A percentile compares a stretch with the other conserved stretches of the same genome.
phyloP scores from a whole-genome alignment of 345 rosid genomes.

The Eucalyptus marginata region DNA sequence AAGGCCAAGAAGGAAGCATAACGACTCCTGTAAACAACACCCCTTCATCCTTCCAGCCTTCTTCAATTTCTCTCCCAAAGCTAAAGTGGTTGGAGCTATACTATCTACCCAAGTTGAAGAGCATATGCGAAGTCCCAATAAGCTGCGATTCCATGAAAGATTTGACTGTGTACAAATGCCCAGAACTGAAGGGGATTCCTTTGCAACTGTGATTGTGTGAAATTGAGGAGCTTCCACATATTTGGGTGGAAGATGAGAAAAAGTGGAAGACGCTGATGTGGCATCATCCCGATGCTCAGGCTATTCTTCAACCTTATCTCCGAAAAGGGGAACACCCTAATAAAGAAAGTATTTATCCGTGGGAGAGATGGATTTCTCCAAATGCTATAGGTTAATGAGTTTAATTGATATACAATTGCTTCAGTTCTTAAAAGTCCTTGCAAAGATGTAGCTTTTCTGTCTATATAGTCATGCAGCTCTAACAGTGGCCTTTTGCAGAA shows the following conservation, averaged over 20 bases:
- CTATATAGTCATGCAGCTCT: not conserved
- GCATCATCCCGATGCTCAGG: too few species aligned
- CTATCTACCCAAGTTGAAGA: not conserved
- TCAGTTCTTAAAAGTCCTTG: not conserved
- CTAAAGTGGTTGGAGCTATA: rapidly evolving
- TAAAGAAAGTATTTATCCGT: too few species aligned
- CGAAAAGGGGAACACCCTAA: rapidly evolving
- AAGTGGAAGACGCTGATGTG: too few species aligned
- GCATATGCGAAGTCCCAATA: not conserved
- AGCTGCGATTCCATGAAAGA: not conserved
- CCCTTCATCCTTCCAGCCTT: not conserved
- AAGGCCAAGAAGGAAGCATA: not conserved
- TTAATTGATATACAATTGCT: not conserved
- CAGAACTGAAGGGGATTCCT: not conserved
- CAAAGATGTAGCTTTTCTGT: not conserved
- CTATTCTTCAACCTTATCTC: too few species aligned
- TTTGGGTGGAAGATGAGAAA: too few species aligned
- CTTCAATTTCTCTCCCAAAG: not conserved
- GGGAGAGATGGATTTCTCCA: too few species aligned
- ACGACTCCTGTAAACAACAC: not conserved
- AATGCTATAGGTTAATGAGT: not conserved
- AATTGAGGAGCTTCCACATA: not conserved
- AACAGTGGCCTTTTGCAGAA: not conserved
- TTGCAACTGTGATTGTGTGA: not conserved
- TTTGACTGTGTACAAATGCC: rapidly evolving